Evolutionary conservation across 164 flowering plant genomes (phyloP).

Genomic region (Pachysandra terminalis): DNA sequence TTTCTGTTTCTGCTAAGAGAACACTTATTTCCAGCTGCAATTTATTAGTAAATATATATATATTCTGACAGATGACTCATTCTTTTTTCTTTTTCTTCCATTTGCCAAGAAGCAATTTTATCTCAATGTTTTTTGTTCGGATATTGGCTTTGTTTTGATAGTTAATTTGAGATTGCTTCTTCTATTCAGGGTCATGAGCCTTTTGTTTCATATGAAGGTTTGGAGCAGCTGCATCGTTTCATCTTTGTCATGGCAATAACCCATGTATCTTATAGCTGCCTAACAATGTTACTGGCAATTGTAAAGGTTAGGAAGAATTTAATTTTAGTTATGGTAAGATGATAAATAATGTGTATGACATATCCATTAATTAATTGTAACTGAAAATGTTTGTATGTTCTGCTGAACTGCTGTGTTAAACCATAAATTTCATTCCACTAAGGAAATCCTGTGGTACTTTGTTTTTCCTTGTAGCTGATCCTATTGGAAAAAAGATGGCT

Average conservation of each 20-base stretch:
- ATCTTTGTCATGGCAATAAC: slow-evolving; percentile 98
- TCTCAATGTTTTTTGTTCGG: background rate
- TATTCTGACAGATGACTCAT: background rate
- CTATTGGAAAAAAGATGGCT: background rate
- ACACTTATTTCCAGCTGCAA: background rate
- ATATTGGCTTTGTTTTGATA: background rate
- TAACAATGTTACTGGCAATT: slow-evolving; percentile 93
- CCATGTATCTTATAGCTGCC: slow-evolving; percentile 92
- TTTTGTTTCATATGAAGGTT: slow-evolving; percentile 94
- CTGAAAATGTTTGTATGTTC: background rate
- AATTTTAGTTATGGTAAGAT: background rate
- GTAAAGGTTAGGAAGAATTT: slow-evolving; percentile 67
- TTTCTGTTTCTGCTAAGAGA: background rate
- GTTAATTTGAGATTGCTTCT: slow-evolving; percentile 3
- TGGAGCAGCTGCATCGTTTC: slow-evolving; percentile 97
- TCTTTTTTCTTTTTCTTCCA: background rate
- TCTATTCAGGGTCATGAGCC: slow-evolving; percentile 81
- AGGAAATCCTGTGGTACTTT: background rate
- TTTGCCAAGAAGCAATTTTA: background rate
- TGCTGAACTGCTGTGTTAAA: background rate
- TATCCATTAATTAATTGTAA: background rate
- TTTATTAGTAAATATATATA: background rate
- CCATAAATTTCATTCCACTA: background rate
- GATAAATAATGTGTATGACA: background rate
- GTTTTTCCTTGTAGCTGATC: background rate